phyloP scores from a whole-genome alignment of 148 eudicot species.

The Gaultheria prostrata region DNA sequence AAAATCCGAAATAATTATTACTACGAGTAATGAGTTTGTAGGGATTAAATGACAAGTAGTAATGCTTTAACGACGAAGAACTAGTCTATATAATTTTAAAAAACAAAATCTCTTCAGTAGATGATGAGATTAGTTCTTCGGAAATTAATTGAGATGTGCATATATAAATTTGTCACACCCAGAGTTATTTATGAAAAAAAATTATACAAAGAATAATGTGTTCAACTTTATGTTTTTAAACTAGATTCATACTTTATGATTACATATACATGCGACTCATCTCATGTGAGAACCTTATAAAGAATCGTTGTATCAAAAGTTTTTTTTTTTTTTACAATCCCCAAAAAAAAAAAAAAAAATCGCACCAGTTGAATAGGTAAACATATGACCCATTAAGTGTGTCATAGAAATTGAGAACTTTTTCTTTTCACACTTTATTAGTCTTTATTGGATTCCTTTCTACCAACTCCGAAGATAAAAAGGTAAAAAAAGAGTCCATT shows the following conservation, averaged over 20 bases:
- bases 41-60: neutral
- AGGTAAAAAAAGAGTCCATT: neutral
- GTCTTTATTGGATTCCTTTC: constrained; percentile 17
- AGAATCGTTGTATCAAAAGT: too few species aligned
- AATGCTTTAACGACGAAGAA: neutral
- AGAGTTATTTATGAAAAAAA: too few species aligned
- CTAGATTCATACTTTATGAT: neutral
- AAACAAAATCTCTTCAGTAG: neutral
- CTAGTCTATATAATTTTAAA: neutral
- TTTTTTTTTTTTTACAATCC: neutral
- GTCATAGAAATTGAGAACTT: neutral
- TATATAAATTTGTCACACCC: too few species aligned
- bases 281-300: too few species aligned
- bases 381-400: neutral
- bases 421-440: neutral
- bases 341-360: too few species aligned
- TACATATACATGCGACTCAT: too few species aligned
- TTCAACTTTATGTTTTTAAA: too few species aligned
- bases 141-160: neutral
- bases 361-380: too few species aligned
- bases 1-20: neutral
- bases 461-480: neutral
- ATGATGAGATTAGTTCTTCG: neutral
- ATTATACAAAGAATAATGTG: neutral
- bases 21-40: neutral